These are phyloP conservation scores for Candida maesae DNA, from an alignment of 805 yeast genomes.

Conservation along the genomic window DNA sequence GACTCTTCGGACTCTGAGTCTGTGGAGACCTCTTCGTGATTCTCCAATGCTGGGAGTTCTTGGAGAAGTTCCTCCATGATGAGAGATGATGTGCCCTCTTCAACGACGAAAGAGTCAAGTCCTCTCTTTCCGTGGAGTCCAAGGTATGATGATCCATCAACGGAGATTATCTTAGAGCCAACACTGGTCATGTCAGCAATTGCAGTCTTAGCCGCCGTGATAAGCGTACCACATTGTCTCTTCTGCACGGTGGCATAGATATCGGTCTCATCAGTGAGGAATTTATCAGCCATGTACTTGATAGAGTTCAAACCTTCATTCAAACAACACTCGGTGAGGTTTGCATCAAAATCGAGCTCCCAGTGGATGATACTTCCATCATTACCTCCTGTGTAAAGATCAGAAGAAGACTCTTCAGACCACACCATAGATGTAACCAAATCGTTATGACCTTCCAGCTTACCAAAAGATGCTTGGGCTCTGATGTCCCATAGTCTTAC, in stretches of 20 bases:
- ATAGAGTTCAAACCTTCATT: slow-evolving; percentile 45
- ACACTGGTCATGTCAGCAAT: slow-evolving; percentile 44
- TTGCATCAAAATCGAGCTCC: slow-evolving; percentile 44
- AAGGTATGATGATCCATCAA: slow-evolving; percentile 51
- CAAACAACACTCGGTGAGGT: slow-evolving; percentile 39
- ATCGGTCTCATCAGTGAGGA: slow-evolving; percentile 21
- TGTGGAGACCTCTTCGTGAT: not conserved
- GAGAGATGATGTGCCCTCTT: slow-evolving; percentile 20
- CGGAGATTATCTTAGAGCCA: slow-evolving; percentile 40
- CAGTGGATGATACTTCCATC: slow-evolving; percentile 65
- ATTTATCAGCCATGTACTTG: slow-evolving; percentile 28
- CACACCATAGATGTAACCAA: slow-evolving; percentile 57
- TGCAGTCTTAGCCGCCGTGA: slow-evolving; percentile 54
- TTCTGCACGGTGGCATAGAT: slow-evolving; percentile 33
- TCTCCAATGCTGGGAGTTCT: slow-evolving; percentile 8
- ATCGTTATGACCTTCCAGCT: slow-evolving; percentile 53
- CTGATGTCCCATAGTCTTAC: slow-evolving; percentile 77
- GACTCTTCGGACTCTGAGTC: slow-evolving; percentile 8
- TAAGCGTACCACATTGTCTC: slow-evolving; percentile 57
- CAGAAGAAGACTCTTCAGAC: slow-evolving; percentile 45
- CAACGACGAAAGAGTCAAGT: slow-evolving; percentile 19
- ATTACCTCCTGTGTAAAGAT: slow-evolving; percentile 57
- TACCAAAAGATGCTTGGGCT: slow-evolving; percentile 47
- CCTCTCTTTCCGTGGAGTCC: slow-evolving; percentile 47
- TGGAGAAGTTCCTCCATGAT: slow-evolving; percentile 23